Conservation (phyloP, 495 filamentous ascomycete species). For the Delitschia confertaspora region DNA sequence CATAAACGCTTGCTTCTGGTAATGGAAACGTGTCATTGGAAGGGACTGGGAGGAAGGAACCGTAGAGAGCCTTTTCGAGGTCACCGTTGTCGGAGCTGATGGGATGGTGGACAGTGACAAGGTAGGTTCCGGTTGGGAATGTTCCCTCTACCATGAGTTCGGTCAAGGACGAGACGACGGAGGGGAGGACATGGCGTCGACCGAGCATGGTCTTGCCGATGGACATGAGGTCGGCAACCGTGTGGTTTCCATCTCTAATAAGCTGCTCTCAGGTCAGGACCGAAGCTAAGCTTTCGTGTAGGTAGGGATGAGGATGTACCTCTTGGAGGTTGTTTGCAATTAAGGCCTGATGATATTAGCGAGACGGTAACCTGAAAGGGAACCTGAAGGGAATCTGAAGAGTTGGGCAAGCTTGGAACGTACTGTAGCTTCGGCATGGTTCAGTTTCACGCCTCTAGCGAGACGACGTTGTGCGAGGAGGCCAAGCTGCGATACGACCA, state of each 20-base stretch:
- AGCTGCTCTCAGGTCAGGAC: slow-evolving; percentile 43
- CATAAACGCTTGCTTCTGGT: slow-evolving; percentile 52
- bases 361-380: too few relatives aligned
- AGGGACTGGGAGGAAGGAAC: slow-evolving; percentile 83
- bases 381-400: not conserved
- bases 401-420: slow-evolving; percentile 27
- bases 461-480: slow-evolving; percentile 81
- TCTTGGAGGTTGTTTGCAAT: slow-evolving; percentile 89
- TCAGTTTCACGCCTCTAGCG: slow-evolving; percentile 79
- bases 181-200: slow-evolving; percentile 82
- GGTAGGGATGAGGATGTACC: slow-evolving; percentile 36
- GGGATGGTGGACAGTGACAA: slow-evolving; percentile 90
- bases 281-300: not conserved
- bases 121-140: slow-evolving; percentile 81
- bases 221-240: slow-evolving; percentile 85
- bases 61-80: slow-evolving; percentile 77
- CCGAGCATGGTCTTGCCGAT: slow-evolving; percentile 88
- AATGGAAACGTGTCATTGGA: slow-evolving; percentile 51
- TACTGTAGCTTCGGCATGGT: slow-evolving; percentile 86
- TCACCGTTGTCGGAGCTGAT: slow-evolving; percentile 83
- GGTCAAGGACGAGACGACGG: slow-evolving; percentile 63
- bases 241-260: slow-evolving; percentile 92
- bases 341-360: slow-evolving; percentile 54
- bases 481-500: slow-evolving; percentile 83
- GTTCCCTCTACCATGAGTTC: slow-evolving; percentile 94